Evolutionary conservation across 345 rosid genomes (phyloP).

Genomic region (Salix udensis): DNA sequence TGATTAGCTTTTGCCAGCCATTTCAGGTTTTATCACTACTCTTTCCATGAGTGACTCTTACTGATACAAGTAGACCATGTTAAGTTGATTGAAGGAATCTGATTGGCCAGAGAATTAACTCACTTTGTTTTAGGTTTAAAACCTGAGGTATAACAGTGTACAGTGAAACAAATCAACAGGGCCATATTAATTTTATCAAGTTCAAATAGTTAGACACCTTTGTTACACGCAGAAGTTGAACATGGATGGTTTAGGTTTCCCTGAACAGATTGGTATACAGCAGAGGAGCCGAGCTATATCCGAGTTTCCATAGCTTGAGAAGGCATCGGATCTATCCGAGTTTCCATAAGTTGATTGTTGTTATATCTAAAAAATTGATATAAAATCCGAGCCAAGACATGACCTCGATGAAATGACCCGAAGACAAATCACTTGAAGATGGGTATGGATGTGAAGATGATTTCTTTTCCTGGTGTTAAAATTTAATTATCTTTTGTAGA

Average conservation of each 20-base stretch:
- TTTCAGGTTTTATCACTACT: slow-evolving; percentile 10
- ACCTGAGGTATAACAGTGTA: slow-evolving; percentile 4
- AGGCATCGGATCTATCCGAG: too few relatives aligned
- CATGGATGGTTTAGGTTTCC: background rate
- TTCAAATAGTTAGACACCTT: background rate
- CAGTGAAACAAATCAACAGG: background rate
- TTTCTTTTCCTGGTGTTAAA: background rate
- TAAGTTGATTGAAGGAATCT: background rate
- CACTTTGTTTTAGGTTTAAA: slow-evolving; percentile 1
- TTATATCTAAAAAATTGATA: background rate
- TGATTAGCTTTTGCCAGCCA: slow-evolving; percentile 4
- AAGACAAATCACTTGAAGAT: too few relatives aligned
- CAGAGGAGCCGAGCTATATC: background rate
- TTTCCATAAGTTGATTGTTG: background rate
- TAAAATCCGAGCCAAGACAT: background rate
- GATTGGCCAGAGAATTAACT: background rate
- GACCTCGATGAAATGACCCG: background rate
- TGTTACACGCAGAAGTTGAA: background rate
- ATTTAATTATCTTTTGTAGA: background rate
- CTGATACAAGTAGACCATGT: background rate
- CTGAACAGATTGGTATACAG: background rate
- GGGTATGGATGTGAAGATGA: background rate
- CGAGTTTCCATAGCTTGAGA: too few relatives aligned
- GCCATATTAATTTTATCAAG: background rate
- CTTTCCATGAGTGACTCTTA: slow-evolving; percentile 1